phyloP scores from a whole-genome alignment of 164 flowering plant species.

The Aristolochia contorta region DNA sequence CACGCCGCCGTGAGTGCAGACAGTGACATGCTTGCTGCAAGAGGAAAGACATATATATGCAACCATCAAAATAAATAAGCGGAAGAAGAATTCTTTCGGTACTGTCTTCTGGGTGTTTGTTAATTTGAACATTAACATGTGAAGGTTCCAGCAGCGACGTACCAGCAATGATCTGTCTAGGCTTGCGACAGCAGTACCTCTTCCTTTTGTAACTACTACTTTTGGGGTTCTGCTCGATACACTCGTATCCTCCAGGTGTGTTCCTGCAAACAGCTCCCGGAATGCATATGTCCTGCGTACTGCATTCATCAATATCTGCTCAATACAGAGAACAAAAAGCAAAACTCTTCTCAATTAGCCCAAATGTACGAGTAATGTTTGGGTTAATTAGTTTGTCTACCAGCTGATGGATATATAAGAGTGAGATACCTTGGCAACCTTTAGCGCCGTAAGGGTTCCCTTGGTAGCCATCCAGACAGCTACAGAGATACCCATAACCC shows the following conservation, averaged over 20 bases:
- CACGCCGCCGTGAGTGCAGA: not conserved
- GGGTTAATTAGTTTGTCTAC: no score
- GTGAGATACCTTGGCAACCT: slow-evolving; percentile 4
- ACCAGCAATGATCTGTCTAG: not conserved
- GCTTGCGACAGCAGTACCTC: not conserved
- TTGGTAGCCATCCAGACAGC: slow-evolving; percentile 30
- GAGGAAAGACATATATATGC: not conserved
- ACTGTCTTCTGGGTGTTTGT: not conserved
- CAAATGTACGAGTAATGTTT: no score
- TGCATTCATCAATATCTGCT: slow-evolving; percentile 3
- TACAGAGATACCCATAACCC: slow-evolving; percentile 34
- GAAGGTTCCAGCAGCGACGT: not conserved
- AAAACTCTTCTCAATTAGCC: not conserved
- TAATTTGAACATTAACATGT: not conserved
- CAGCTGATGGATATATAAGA: not conserved
- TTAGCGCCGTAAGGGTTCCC: slow-evolving; percentile 36
- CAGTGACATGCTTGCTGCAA: not conserved
- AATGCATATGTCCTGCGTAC: not conserved
- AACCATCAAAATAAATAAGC: not conserved
- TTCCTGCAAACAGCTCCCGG: slow-evolving; percentile 1
- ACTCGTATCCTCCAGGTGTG: not conserved
- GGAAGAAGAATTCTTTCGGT: not conserved
- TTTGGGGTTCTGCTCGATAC: not conserved
- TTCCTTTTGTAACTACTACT: no score
- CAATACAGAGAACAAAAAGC: not conserved